A percentile compares a stretch with the other conserved stretches of the same genome.
phyloP scores from a whole-genome alignment of 768 basidiomycete genomes.

The Hebeloma cylindrosporum region DNA sequence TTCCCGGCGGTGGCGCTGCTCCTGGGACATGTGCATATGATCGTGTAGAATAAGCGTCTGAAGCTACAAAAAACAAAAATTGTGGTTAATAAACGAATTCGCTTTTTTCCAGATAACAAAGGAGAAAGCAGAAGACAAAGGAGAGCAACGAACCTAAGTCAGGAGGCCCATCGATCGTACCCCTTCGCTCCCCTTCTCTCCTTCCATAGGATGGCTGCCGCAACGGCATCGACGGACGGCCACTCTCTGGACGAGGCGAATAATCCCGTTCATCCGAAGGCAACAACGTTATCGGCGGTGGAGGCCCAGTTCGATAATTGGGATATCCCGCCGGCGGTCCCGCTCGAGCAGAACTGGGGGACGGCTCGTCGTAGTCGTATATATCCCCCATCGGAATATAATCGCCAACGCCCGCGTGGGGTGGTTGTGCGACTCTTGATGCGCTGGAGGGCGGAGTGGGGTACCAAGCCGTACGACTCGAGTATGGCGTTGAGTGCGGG shows the following conservation, averaged over 20 bases:
- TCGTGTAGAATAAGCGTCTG: not conserved
- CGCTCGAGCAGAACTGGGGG: no score
- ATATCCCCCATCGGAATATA: slow-evolving; percentile 17
- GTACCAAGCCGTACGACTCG: not conserved
- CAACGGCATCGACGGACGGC: slow-evolving; percentile 14
- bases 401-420: slow-evolving; percentile 9
- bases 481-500: not conserved
- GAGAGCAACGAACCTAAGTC: not conserved
- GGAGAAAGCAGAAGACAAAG: not conserved
- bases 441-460: slow-evolving; percentile 8
- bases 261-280: slow-evolving; percentile 20
- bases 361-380: no score
- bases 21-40: not conserved
- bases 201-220: slow-evolving; percentile 19
- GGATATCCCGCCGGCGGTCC: slow-evolving; percentile 9
- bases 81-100: not conserved
- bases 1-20: not conserved
- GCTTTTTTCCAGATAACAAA: not conserved
- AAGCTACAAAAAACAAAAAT: slow-evolving; percentile 4
- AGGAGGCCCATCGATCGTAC: not conserved
- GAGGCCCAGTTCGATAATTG: slow-evolving; percentile 1
- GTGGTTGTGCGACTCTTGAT: slow-evolving; percentile 9
- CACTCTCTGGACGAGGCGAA: slow-evolving; percentile 10
- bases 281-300: slow-evolving; percentile 1
- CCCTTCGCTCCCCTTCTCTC: slow-evolving; percentile 11